Base-by-base conservation (phyloP, 352 stramenopile genomes). In the Globisporangium yorkense region DNA sequence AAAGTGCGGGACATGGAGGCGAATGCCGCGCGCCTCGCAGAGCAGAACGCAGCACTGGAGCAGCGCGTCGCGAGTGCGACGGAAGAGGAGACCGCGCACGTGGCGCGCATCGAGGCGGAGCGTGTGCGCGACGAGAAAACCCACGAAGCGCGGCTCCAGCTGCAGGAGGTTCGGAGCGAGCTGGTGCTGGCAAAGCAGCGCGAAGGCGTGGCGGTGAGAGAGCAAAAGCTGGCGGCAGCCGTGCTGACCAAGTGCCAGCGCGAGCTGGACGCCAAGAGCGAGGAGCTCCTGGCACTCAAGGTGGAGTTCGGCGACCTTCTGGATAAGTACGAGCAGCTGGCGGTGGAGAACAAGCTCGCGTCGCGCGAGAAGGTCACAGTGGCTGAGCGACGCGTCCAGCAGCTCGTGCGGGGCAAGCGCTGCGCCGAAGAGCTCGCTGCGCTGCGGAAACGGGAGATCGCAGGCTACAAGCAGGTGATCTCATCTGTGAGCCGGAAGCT, bases 381-480 rank as follows among this genome's bases (percentile, higher is more conserved):
- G 21, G 63, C 68, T 2, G 61, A 71, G 46, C 43, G 61, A 24
- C 60, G 61, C 6, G 64, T 75, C 2, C 33, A 83, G 54, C 71
- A 78, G 13, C 69, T 90, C 21, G 56, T 62, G 43, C 52, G 69
- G 7, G 55, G 65, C 20, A 77, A 84, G 45, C 70, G 71, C 37
- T 83, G 64, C 41, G 70, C 77, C 1, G 72, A 89, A 37, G 73
- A 88, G 39, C 57, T 93, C 46, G 71, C 73, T 18, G 56, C 48
- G 4, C 54, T 93, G 49, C 71, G 73, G 18, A 68, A 77, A 29
- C 58, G 69, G 45, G 71, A 89, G 49, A 71, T 91, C 63, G 43
- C 51, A 7, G 75, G 72, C 48, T 90, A 89, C 69, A 81, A 82
- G 46, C 64, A 81, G 20, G 75, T 89, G n/a, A 70, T 93, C 43